Evolutionary conservation across 805 yeast genomes (phyloP), one percentile per base, ranked within the genome.

Genomic region (Wickerhamomyces queroliae): DNA sequence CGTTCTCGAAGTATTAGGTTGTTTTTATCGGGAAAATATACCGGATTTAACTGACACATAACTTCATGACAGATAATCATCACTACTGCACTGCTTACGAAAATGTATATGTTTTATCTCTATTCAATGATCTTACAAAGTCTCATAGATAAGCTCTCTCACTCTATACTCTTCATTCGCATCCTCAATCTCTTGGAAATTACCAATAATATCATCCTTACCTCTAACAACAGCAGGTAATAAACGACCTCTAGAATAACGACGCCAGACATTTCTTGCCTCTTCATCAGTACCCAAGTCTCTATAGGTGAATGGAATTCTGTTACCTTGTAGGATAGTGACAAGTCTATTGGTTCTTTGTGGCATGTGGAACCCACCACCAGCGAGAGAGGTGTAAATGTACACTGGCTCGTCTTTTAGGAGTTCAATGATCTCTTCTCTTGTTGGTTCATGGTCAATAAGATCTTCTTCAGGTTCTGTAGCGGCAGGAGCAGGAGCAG

Each of bases 221-320:
- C 85, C 87, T 59, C 95, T 74, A 15, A 89, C 89, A 15, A 89
- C 73, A 25, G 90, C 96, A 2, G 97, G 97, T 42, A 88, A 71
- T 2, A 77, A 66, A 49, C 83, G 78, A 4, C 95, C 95, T 22
- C 68, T 69, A 15, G 84, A 69, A 52, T 76, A 76, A 48, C 93
- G 72, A 52, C 77, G 78, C 96, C 96, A 89, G 21, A 87, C 73
- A 50, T 78, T 74, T 59, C 88, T 80, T 13, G 96, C 96, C 44
- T 80, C 83, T 37, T 80, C 88, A 56, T 89, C 95, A 0, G 95
- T 87, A 6, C 95, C 95, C 38, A 88, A 63, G 56, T 89, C 97
- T 42, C 84, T 76, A 55, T 77, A 73, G 23, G 76, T 72, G 56
- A 78, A 85, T 42, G 75, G 69, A 37, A 89, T 65, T 35, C 78